Base-by-base conservation (phyloP, 1,284 basidiomycete genomes). In the Ceratobasidium sp. region DNA sequence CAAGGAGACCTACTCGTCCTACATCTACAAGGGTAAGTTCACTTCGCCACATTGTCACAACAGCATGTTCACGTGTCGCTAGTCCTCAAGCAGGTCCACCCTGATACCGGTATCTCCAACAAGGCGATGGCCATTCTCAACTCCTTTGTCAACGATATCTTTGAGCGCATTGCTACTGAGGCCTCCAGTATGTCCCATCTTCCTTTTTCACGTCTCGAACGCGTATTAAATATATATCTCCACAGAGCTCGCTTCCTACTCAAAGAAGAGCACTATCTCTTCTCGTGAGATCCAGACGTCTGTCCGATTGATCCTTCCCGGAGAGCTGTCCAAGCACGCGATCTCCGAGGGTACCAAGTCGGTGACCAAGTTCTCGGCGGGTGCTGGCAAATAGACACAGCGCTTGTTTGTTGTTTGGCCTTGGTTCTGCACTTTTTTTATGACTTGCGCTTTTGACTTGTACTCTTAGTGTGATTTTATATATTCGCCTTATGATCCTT, bases 91-190 rank as follows among this genome's bases (percentile, higher is more conserved):
- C 92, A 94, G 78, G 94, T 97, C 71, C 94, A 97, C 84, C 95
- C 94, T 69, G 95, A 97, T 78, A 96, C 93, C 73, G 95, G 95
- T 87, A 96, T 96, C 80, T 91, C 92, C 72, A 96, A 96, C 88
- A 97, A 96, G 85, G 94, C 94, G 47, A 97, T 97, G 94, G 87
- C 90, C 69, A 92, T 97, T 77, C 82, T 97, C 54, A 96, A 96
- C 86, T 93, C 90, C 69, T 95, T 94, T 73, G 92, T 95, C 76
- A 93, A 93, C 74, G 93, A 95, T 75, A 72, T 96, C 80, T 96
- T 96, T 74, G 94, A 96, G 82, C 90, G 93, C 58, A 94, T 96
- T 75, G 94, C 94, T 15, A 87, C 86, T 45, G 94, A 97, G 79
- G 93, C 92, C 15, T 92, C 90, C 74, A 93, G 86, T 71, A 38